A percentile compares a stretch with the other conserved stretches of the same genome.
phyloP scores from a whole-genome alignment of 225 moss, liverwort and hornwort species.

The Takakia lepidozioides region DNA sequence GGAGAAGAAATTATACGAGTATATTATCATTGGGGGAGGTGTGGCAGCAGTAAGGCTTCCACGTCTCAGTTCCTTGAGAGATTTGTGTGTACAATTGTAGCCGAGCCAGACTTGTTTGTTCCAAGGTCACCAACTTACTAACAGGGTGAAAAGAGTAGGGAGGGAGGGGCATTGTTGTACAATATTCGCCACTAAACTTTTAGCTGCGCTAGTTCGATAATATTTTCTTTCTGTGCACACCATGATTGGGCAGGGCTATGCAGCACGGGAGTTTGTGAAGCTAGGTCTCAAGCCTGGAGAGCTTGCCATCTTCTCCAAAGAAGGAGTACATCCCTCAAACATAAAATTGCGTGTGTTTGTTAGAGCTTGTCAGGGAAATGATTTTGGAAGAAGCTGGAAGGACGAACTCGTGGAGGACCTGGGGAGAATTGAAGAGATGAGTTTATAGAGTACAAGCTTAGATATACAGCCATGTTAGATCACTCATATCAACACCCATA shows the following conservation, averaged over 20 bases:
- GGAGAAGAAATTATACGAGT: slow-evolving; percentile 24
- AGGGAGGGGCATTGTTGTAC: neutral
- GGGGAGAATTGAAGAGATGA: too few relatives aligned
- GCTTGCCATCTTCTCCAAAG: slow-evolving; percentile 41
- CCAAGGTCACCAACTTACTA: neutral
- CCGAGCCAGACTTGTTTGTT: neutral
- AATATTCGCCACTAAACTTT: neutral
- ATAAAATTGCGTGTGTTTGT: too few relatives aligned
- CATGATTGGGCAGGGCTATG: slow-evolving; percentile 34
- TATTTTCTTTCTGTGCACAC: neutral
- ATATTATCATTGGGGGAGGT: slow-evolving; percentile 44
- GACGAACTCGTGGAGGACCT: too few relatives aligned
- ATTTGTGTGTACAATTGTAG: neutral
- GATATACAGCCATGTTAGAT: too few relatives aligned
- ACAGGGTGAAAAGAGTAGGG: neutral
- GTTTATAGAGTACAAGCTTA: too few relatives aligned
- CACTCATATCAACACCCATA: too few relatives aligned
- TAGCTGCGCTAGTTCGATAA: neutral
- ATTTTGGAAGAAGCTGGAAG: too few relatives aligned
- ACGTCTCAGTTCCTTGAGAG: neutral
- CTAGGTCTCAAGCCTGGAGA: slow-evolving; percentile 40
- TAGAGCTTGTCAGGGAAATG: too few relatives aligned
- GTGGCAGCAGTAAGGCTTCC: slow-evolving; percentile 35
- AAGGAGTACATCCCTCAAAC: slow-evolving; percentile 22
- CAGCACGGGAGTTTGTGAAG: slow-evolving; percentile 50